Base-by-base conservation (phyloP, 176 grass and related monocot species). In the Eleusine coracana region DNA sequence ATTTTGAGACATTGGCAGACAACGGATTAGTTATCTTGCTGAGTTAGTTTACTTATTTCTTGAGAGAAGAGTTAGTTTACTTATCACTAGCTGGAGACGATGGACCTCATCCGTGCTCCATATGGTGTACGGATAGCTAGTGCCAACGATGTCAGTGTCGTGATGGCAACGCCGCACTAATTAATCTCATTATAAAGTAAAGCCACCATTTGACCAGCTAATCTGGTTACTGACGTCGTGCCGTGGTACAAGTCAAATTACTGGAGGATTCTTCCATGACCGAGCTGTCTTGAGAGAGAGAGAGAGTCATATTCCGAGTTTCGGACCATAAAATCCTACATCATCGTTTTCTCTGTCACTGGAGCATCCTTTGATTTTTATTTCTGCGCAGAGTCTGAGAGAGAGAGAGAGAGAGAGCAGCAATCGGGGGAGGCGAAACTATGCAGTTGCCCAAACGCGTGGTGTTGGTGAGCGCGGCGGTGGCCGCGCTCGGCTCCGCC, bases 401-500 rank as follows among this genome's bases (percentile, higher is more conserved):
- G 25, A 25, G 25, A 25, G 25, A 17, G 49, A 17, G 15, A 44
- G 2, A 2, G 31, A 34, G 31, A 17, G 15, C 6, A 6, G 34
- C 31, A 10, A 5, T 3, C 11, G 12, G 45, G 14, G n/a, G 2
- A 31, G 4, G 11, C 1, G 1, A 66, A 38, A 85, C 50, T 65
- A 60, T 85, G 83, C 18, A 77, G 74, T 34, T 34, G 31, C 31
- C 31, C 2, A 78, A 61, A 49, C 83, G 74, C 20, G 74, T 70
- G 66, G 52, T 62, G 74, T 0, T 85, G 83, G 18, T 62, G 2
- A 71, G 66, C 74, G 66, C 17, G n/a, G 76, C 58, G 34, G 68
- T 34, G 45, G 84, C 58, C 68, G 76, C 20, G 76, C 84, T 86
- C 28, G 84, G 68, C 42, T 15, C 65, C 66, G 44, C 69, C 27